Evolutionary conservation across 176 grass and related monocot genomes (phyloP).

Genomic region (Lolium rigidum): DNA sequence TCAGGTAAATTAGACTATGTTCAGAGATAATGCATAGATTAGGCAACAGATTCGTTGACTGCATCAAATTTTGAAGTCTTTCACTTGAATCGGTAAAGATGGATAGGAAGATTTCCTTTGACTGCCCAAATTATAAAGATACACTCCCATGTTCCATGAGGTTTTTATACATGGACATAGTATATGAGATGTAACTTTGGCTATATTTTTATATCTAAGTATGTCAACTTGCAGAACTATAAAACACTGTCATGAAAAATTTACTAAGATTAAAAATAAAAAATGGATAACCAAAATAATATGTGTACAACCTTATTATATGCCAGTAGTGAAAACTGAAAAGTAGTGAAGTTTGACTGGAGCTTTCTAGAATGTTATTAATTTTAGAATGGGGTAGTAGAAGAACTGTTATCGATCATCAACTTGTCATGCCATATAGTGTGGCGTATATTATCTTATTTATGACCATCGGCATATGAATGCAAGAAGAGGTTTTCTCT

Average conservation of each 20-base stretch:
- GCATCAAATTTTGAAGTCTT: neutral
- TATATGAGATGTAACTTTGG: neutral
- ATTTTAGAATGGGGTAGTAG: neutral
- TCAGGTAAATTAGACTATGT: constrained; percentile 45
- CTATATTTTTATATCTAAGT: neutral
- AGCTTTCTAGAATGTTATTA: neutral
- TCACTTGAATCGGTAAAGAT: neutral
- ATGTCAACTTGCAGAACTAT: neutral
- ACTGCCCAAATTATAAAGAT: neutral
- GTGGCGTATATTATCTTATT: neutral
- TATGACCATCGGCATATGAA: neutral
- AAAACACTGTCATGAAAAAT: neutral
- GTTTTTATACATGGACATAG: neutral
- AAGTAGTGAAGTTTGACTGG: neutral
- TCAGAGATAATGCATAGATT: neutral
- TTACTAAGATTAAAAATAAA: neutral
- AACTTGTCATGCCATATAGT: neutral
- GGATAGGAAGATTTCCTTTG: neutral
- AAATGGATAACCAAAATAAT: neutral
- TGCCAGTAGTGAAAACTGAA: neutral
- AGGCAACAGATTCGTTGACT: neutral
- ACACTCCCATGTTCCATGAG: neutral
- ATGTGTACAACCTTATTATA: neutral
- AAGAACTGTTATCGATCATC: neutral
- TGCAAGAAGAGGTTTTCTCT: neutral